Evolutionary conservation across 2,329 filamentous ascomycete genomes (phyloP), one percentile per base, ranked within the genome.

Genomic region (Colletotrichum liriopes): DNA sequence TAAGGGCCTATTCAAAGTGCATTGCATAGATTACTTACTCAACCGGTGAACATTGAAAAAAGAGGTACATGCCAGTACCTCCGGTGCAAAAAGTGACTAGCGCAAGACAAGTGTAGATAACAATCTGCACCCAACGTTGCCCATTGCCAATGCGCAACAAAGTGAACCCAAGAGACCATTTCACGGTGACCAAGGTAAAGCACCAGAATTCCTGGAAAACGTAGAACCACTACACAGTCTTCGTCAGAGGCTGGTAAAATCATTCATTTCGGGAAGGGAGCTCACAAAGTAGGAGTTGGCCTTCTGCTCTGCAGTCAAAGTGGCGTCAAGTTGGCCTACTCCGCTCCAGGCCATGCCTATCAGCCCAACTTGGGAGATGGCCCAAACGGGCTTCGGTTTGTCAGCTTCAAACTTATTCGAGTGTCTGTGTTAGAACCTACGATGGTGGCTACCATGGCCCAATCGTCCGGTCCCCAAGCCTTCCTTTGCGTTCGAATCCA

Each of bases 21-120:
- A 14, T n/a, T 7, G 0, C n/a, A 8, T 3, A 12, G 2, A 2
- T 7, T 16, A 69, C 69, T 49, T 37, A 72, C 69, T 72, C 69
- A 55, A 69, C 69, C 9, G 69, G 69, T 6, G 59, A 63, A 14
- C 69, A 72, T 35, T 69, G 69, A 5, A 72, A 72, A 20, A 72
- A 72, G 45, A 72, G n/a, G 11, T 72, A 72, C 69, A 72, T 69
- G 45, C 69, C 69, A n/a, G 69, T 72, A n/a, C 69, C 69, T 26
- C 69, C 69, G 4, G 69, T 72, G 39, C 69, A 72, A 2, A 69
- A 29, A 29, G 69, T 69, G n/a, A 72, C 69, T 5, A 72, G 6
- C 29, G 45, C 59, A 20, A 72, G 54, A 23, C 69, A 72, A 1
- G 65, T 65, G 32, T 69, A 72, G n/a, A 72, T 69, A 20, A 72